These are phyloP conservation scores for Halteria grandinella DNA, from an alignment of 73 alveolate genomes.

Conservation along the genomic window DNA sequence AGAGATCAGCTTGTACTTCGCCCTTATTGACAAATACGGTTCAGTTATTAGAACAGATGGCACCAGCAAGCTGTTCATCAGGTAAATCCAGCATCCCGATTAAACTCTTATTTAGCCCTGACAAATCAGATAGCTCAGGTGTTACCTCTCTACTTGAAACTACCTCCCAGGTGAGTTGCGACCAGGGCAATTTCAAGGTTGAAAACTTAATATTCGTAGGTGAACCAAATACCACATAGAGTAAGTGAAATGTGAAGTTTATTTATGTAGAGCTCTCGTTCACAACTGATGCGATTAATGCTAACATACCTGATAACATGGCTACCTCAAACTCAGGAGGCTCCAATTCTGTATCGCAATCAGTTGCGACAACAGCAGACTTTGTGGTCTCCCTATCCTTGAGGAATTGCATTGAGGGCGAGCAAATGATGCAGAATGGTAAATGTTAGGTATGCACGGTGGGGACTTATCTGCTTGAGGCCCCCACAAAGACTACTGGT, in stretches of 20 bases:
- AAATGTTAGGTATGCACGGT: slow-evolving; percentile 4
- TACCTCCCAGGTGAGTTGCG: neutral
- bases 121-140: neutral
- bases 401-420: slow-evolving; percentile 11
- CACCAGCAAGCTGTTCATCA: no score
- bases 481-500: neutral
- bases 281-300: slow-evolving; percentile 22
- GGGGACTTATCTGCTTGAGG: neutral
- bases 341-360: neutral
- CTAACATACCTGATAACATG: slow-evolving; percentile 7
- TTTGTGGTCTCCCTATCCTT: neutral
- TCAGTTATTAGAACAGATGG: neutral
- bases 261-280: neutral
- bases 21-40: slow-evolving; percentile 13
- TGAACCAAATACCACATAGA: neutral
- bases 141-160: slow-evolving; percentile 6
- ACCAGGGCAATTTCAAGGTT: neutral
- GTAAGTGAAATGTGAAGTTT: neutral
- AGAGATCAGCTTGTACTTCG: no score
- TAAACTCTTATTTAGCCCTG: neutral
- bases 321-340: neutral
- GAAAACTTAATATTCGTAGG: neutral
- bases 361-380: no score
- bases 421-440: neutral
- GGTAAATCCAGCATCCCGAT: neutral